Conservation (phyloP, 805 yeast species). For the Millerozyma miso region DNA sequence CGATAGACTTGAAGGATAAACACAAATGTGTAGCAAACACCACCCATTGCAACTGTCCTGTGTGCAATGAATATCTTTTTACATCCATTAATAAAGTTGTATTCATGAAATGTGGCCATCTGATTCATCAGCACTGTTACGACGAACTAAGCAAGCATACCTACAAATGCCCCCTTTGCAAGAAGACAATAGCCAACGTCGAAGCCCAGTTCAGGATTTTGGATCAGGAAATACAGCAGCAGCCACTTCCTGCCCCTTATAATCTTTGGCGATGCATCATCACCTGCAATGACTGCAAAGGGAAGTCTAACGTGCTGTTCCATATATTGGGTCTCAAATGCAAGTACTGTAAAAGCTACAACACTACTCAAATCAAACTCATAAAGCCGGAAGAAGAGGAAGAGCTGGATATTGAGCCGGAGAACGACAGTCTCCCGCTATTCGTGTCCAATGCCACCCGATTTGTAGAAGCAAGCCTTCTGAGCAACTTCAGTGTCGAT, state of each 20-base stretch:
- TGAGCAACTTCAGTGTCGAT: conserved; percentile 35
- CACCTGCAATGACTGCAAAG: conserved; percentile 83
- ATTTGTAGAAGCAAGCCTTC: conserved; percentile 31
- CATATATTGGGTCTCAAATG: conserved; percentile 88
- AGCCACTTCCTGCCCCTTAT: conserved; percentile 78
- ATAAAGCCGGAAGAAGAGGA: conserved; percentile 61
- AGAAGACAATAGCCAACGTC: conserved; percentile 79
- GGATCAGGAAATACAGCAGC: conserved; percentile 75
- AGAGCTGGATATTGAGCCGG: conserved; percentile 22
- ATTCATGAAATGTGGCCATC: conserved; percentile 92
- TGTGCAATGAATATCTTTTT: conserved; percentile 88
- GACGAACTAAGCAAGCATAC: conserved; percentile 77
- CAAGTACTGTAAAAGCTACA: conserved; percentile 81
- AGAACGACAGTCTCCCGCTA: conserved; percentile 2
- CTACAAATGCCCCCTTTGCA: conserved; percentile 89
- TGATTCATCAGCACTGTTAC: conserved; percentile 83
- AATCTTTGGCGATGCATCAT: conserved; percentile 70
- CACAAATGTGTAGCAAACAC: conserved; percentile 85
- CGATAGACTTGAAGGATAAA: conserved; percentile 68
- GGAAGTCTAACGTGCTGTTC: conserved; percentile 68
- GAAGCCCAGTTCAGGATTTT: conserved; percentile 83
- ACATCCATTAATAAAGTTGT: conserved; percentile 78
- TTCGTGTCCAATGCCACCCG: conserved; percentile 9
- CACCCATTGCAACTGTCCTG: conserved; percentile 89
- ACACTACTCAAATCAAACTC: conserved; percentile 69